Evolutionary conservation across 495 filamentous ascomycete species (phyloP), one percentile per base, ranked within the genome.

Genomic region (Aspergillus kassunensis): DNA sequence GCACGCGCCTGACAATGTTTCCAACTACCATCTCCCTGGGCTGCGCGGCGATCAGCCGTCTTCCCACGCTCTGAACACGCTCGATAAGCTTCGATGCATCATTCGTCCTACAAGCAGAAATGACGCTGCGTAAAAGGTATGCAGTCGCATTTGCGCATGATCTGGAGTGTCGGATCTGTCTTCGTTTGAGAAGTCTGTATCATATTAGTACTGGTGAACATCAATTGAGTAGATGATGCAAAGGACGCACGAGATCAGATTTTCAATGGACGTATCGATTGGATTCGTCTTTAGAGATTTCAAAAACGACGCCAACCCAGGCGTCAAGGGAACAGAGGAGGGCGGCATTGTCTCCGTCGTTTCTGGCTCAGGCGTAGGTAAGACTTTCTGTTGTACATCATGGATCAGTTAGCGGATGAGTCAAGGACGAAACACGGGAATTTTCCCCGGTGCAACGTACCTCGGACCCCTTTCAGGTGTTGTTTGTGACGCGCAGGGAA

Each of bases 141-240:
- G 90, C 88, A 6, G 92, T 97, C 59, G 91, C 93, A 47, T 88
- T 81, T 37, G 93, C 93, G 71, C 90, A 95, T 64, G 88, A 82
- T 71, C 90, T 81, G 9, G 90, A 88, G 60, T 88, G 88, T 49
- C 79, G 80, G 58, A 98, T 93, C 63, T 97, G 91, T 59, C 91
- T 79, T 62, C 91, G 78, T 68, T 95, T 95, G 30, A 98, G 80
- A 29, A 96, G 83, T 40, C 90, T 96, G 29, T 21, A 54, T 7
- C 35, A 25, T 16, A 31, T 55, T 33, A 49, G 51, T 25, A 44
- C 66, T 51, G 27, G 19, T 25, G 25, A 29, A 36, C 29, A 8
- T 4, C 24, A 27, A 23, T 6, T 35, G 5, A 3, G 18, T 13
- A 31, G 21, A 23, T 48, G 43, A 39, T 6, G 24, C 18, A 37